Conservation (phyloP, 2,329 filamentous ascomycete genomes). For the Pseudocercospora fuligena region DNA sequence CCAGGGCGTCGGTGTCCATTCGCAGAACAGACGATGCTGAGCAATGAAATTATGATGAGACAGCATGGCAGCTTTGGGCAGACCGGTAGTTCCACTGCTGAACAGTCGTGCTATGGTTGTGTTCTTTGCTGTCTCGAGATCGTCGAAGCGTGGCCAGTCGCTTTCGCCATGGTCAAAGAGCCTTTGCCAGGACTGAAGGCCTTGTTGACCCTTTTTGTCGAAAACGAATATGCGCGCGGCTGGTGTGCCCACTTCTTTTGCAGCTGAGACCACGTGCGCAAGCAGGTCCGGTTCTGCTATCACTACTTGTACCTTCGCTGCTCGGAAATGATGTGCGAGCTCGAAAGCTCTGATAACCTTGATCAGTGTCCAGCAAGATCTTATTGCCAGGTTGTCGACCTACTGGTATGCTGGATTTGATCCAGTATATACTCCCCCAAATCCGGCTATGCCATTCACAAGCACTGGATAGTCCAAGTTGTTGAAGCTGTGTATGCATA, state of each 20-base stretch:
- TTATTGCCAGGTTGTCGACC: not conserved
- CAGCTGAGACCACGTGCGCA: slow-evolving; percentile 48
- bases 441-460: slow-evolving; percentile 33
- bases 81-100: slow-evolving; percentile 61
- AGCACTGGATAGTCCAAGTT: slow-evolving; percentile 42
- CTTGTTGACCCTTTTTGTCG: slow-evolving; percentile 22
- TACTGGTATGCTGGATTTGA: not conserved
- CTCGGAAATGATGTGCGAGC: not conserved
- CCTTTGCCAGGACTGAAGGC: slow-evolving; percentile 1
- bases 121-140: slow-evolving; percentile 45
- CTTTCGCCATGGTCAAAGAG: slow-evolving; percentile 50
- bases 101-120: slow-evolving; percentile 58
- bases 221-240: slow-evolving; percentile 50
- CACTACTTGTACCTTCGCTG: not conserved
- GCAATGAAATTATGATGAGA: slow-evolving; percentile 64
- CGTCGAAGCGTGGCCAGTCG: slow-evolving; percentile 54
- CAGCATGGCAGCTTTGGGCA: slow-evolving; percentile 64
- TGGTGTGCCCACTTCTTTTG: slow-evolving; percentile 44
- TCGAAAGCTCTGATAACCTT: not conserved
- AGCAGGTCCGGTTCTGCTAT: slow-evolving; percentile 43
- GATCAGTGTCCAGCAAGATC: not conserved
- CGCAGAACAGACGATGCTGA: slow-evolving; percentile 41
- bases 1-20: slow-evolving; percentile 47
- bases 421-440: slow-evolving; percentile 38
- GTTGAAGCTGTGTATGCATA: slow-evolving; percentile 56